phyloP scores from a whole-genome alignment of 257 asterid genomes.

The Misopates orontium region DNA sequence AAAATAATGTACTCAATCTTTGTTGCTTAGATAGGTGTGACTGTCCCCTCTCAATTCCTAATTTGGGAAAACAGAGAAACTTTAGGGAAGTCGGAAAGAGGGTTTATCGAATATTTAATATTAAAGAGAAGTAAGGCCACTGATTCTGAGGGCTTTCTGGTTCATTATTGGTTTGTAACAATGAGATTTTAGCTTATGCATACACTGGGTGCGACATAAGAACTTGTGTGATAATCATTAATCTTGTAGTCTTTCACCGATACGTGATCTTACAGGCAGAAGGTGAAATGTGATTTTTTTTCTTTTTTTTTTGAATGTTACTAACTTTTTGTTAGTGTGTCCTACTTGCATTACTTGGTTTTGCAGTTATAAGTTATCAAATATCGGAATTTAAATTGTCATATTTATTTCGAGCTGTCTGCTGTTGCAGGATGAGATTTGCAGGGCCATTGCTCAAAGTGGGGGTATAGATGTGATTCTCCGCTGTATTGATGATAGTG shows the following conservation, averaged over 20 bases:
- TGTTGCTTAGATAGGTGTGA: neutral
- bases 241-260: slow-evolving; percentile 11
- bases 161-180: neutral
- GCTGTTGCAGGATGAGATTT: slow-evolving; percentile 79
- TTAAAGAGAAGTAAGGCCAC: neutral
- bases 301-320: slow-evolving; percentile 7
- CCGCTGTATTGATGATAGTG: slow-evolving; percentile 67
- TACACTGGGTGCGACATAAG: neutral
- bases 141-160: slow-evolving; percentile 1
- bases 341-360: slow-evolving; percentile 6
- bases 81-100: neutral
- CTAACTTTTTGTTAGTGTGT: slow-evolving; percentile 8
- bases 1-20: neutral
- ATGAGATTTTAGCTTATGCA: slow-evolving; percentile 3
- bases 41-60: neutral
- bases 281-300: too few relatives aligned
- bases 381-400: slow-evolving; percentile 16
- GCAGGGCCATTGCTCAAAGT: slow-evolving; percentile 69
- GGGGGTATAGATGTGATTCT: slow-evolving; percentile 86
- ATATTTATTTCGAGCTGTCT: slow-evolving; percentile 16
- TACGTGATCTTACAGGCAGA: neutral
- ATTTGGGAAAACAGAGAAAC: neutral
- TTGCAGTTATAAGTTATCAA: slow-evolving; percentile 17
- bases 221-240: slow-evolving; percentile 2
- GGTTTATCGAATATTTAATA: neutral